These are phyloP conservation scores for Solanum dulcamara DNA, from an alignment of 257 asterid species.

Conservation along the genomic window DNA sequence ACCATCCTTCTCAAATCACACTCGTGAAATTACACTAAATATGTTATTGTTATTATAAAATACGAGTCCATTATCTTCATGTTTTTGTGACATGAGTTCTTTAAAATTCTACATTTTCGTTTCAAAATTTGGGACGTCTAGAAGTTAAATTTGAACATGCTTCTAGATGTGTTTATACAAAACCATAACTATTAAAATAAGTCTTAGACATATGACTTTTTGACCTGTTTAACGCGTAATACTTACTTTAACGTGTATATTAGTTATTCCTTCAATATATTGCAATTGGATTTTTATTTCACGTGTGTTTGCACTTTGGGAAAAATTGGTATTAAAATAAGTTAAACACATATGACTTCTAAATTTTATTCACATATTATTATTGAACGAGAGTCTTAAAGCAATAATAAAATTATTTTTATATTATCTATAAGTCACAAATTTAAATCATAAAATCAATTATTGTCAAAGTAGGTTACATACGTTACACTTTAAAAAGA, in stretches of 20 bases:
- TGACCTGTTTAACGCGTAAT: background rate
- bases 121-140: background rate
- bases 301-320: background rate
- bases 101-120: background rate
- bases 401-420: accelerated
- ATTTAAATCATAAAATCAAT: background rate
- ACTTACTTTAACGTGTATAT: background rate
- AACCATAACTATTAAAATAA: background rate
- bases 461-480: background rate
- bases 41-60: background rate
- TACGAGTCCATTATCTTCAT: background rate
- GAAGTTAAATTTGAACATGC: background rate
- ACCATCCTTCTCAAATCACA: too few species aligned
- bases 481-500: background rate
- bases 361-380: background rate
- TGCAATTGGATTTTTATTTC: background rate
- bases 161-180: background rate
- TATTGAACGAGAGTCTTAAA: background rate
- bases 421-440: accelerated
- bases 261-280: background rate
- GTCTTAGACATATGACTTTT: background rate
- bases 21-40: accelerated
- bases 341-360: background rate
- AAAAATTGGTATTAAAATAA: background rate
- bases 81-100: background rate